Percentiles rank a stretch among this genome's conserved stretches.
Conservation (phyloP, 345 rosid genomes). For the Cardiospermum halicacabum region DNA sequence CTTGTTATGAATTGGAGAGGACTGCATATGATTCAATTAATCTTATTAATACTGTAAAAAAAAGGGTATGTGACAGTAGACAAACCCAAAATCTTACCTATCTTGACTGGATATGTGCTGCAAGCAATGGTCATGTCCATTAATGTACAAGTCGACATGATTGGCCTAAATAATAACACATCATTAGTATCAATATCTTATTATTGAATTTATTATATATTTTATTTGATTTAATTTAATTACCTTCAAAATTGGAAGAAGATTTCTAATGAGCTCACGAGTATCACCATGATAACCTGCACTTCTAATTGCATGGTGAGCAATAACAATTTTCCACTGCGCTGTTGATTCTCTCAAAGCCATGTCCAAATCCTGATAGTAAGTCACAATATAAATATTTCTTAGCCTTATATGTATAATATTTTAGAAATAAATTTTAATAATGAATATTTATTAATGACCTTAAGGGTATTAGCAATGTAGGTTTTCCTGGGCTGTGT, state of each 20-base stretch:
- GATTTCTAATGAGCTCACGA: conserved; percentile 22
- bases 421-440: not conserved
- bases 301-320: conserved; percentile 50
- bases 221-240: not conserved
- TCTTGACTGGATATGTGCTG: conserved; percentile 30
- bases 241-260: conserved; percentile 50
- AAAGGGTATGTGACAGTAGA: not conserved
- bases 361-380: conserved; percentile 37
- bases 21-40: conserved; percentile 21
- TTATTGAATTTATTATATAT: too few species aligned
- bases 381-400: not conserved
- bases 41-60: not conserved
- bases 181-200: not conserved
- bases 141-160: conserved; percentile 41
- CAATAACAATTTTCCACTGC: conserved; percentile 48
- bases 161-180: conserved; percentile 27
- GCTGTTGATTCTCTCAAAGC: conserved; percentile 37
- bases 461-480: conserved; percentile 24
- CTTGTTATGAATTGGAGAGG: conserved; percentile 62
- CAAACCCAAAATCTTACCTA: conserved; percentile 32
- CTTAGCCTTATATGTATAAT: not conserved
- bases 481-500: conserved; percentile 19
- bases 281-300: conserved; percentile 47
- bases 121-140: conserved; percentile 54
- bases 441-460: not conserved